Evolutionary conservation across 2,329 filamentous ascomycete genomes (phyloP), one percentile per base, ranked within the genome.

Genomic region (Sphaerulina musiva): DNA sequence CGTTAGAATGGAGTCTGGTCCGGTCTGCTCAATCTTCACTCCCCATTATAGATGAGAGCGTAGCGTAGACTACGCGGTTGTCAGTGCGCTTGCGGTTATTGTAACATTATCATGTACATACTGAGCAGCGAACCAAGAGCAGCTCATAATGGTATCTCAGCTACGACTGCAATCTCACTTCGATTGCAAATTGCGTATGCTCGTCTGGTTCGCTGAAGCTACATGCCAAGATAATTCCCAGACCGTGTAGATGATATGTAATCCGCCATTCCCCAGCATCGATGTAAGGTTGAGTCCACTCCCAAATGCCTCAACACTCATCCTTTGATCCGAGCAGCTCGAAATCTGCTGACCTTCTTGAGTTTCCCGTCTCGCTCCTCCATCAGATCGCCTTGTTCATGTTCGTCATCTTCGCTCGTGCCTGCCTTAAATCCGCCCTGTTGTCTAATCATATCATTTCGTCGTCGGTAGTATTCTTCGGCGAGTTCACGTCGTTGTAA

Each of bases 401-500:
- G 77, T 56, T 89, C 83, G 55, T 89, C 81, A 54, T 83, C 80
- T 8, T 72, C 68, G 62, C 86, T 65, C 3, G 52, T 51, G 31
- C 82, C 80, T 2, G 68, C 63, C 63, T 86, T 73, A 69, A 95
- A 95, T 2, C 90, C 90, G 48, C 90, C 90, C 63, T 93, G 83
- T 62, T 84, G 80, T 62, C 89, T 83, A 51, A 96, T 90, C 71
- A 95, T 84, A 64, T 81, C 82, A 68, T 91, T 95, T 17, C 92
- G 85, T 69, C 88, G 78, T 43, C 82, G 83, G 69, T 95, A 86
- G 70, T 95, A 95, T 66, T 95, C 87, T 38, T 82, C 81, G 6
- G 87, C 85, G 11, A 95, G 83, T 69, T 95, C 86, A 58, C 87
- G 83, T 50, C 86, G 80, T 48, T 92, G 76, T 31, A 91, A 74